Evolutionary conservation across 2,329 filamentous ascomycete species (phyloP).

Genomic region (Pseudogymnoascus sp.): DNA sequence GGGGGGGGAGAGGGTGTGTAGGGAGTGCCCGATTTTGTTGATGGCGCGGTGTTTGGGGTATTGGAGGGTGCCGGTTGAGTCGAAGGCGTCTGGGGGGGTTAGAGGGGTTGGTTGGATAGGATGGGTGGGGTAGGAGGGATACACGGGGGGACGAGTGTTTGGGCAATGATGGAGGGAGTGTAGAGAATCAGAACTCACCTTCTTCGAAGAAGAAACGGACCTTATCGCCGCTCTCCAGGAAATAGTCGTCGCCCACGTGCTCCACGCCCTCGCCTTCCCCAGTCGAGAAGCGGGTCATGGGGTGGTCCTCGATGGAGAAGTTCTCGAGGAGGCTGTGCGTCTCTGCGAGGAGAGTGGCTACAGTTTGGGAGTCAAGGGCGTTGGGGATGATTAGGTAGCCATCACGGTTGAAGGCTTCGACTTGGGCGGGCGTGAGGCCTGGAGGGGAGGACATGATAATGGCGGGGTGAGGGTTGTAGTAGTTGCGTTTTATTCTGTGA

Average conservation of each 20-base stretch:
- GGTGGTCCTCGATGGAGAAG: conserved; percentile 76
- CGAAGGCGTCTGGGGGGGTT: conserved; percentile 61
- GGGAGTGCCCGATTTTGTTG: conserved; percentile 79
- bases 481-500: neutral
- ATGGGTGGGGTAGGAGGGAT: neutral
- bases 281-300: conserved; percentile 89
- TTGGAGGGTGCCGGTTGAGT: conserved; percentile 52
- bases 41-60: conserved; percentile 80
- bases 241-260: conserved; percentile 93
- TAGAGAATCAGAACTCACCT: conserved; percentile 29
- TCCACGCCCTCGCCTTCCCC: conserved; percentile 57
- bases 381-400: conserved; percentile 84
- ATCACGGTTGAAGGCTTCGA: conserved; percentile 67
- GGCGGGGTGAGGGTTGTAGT: neutral
- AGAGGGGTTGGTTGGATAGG: neutral
- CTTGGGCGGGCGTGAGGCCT: conserved; percentile 65
- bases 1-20: conserved; percentile 62
- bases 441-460: neutral
- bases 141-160: neutral
- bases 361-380: conserved; percentile 61
- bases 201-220: conserved; percentile 97
- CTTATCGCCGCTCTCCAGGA: conserved; percentile 83
- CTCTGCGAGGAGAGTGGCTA: conserved; percentile 63
- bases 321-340: conserved; percentile 66
- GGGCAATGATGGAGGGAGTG: neutral